Evolutionary conservation across 768 basidiomycete species (phyloP).

Genomic region (Tricholomella constricta): DNA sequence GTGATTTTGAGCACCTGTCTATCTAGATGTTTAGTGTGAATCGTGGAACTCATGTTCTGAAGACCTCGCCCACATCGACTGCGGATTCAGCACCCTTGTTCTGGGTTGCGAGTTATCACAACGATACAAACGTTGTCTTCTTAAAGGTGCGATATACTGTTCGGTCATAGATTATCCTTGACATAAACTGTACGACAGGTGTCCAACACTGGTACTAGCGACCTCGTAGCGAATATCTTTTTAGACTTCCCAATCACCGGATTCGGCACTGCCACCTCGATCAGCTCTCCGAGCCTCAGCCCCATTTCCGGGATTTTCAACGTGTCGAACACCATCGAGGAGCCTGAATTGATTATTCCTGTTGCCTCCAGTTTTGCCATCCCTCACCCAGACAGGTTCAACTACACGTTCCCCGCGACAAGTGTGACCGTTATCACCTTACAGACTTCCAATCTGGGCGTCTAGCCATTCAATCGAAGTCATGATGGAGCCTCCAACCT

Average conservation of each 20-base stretch:
- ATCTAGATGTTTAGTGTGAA: conserved; percentile 38
- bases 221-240: conserved; percentile 34
- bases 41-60: conserved; percentile 33
- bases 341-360: conserved; percentile 34
- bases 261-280: conserved; percentile 24
- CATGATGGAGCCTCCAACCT: no score
- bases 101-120: conserved; percentile 37
- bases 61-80: conserved; percentile 28
- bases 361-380: conserved; percentile 29
- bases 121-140: conserved; percentile 33
- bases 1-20: conserved; percentile 1
- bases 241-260: conserved; percentile 29
- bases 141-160: conserved; percentile 27
- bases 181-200: conserved; percentile 22
- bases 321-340: conserved; percentile 32
- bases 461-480: neutral
- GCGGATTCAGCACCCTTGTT: conserved; percentile 31
- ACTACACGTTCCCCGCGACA: conserved; percentile 36
- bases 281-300: conserved; percentile 30
- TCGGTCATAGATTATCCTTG: no score
- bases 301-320: conserved; percentile 35
- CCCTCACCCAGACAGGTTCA: conserved; percentile 29
- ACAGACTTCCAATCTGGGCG: conserved; percentile 17
- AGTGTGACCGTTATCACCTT: conserved; percentile 32
- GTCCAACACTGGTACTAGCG: conserved; percentile 29